phyloP scores from a whole-genome alignment of 441 rosid species.

The Populus tomentosa region DNA sequence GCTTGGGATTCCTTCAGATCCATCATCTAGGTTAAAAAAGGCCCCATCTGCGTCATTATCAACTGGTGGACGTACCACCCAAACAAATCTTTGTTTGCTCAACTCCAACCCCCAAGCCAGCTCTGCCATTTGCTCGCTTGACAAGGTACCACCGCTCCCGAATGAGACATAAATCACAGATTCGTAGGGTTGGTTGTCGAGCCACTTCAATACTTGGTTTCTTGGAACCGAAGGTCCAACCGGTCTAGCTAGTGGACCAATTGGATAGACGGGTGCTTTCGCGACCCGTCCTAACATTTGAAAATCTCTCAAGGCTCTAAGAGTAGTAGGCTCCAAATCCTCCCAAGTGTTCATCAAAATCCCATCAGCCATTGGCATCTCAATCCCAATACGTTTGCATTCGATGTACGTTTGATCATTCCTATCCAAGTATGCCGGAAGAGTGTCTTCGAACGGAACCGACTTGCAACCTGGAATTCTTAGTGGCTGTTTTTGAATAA shows the following conservation, averaged over 20 bases:
- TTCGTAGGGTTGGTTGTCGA: too few species aligned
- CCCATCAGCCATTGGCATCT: slow-evolving; percentile 25
- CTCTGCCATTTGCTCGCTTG: too few species aligned
- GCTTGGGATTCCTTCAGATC: background rate
- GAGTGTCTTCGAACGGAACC: slow-evolving; percentile 27
- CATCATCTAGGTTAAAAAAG: too few species aligned
- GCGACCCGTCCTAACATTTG: slow-evolving; percentile 25
- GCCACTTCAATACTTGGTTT: too few species aligned
- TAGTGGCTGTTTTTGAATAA: slow-evolving; percentile 25
- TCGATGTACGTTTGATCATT: slow-evolving; percentile 25
- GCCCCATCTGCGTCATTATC: too few species aligned
- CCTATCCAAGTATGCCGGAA: slow-evolving; percentile 26
- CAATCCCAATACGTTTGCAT: slow-evolving; percentile 5
- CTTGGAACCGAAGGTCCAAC: too few species aligned
- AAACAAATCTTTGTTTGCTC: too few species aligned
- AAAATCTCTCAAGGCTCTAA: slow-evolving; percentile 17
- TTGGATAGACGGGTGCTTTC: slow-evolving; percentile 34
- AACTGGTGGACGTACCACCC: too few species aligned
- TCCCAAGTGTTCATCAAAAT: slow-evolving; percentile 32
- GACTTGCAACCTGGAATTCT: slow-evolving; percentile 44
- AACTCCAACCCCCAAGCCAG: too few species aligned
- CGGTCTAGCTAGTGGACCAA: slow-evolving; percentile 31
- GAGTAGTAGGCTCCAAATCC: slow-evolving; percentile 25
- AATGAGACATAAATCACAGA: too few species aligned
- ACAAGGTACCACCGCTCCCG: too few species aligned